A percentile compares a stretch with the other conserved stretches of the same genome.
phyloP scores from a whole-genome alignment of 768 basidiomycete genomes.

The Russula sp. region DNA sequence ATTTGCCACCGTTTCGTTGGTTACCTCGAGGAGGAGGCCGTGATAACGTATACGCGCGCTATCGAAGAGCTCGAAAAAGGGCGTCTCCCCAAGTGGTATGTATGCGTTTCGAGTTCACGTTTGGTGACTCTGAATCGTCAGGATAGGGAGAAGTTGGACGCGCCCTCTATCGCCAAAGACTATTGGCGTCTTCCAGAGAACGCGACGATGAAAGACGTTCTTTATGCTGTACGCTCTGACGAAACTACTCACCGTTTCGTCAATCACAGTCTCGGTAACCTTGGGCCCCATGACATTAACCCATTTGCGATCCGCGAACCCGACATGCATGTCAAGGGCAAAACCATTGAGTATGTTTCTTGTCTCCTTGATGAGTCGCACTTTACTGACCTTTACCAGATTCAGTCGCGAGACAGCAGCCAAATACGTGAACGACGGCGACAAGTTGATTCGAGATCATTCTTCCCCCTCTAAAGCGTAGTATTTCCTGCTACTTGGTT shows the following conservation, averaged over 20 bases:
- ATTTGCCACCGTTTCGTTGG: constrained; percentile 90
- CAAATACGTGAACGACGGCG: constrained; percentile 16
- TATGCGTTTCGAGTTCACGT: constrained; percentile 26
- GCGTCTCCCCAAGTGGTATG: constrained; percentile 76
- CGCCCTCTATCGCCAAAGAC: constrained; percentile 88
- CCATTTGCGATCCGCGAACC: constrained; percentile 89
- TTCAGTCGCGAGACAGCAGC: constrained; percentile 16
- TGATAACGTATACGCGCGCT: constrained; percentile 81
- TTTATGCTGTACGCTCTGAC: constrained; percentile 90
- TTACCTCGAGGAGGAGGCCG: constrained; percentile 92
- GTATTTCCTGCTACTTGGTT: background rate
- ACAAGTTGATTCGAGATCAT: constrained; percentile 12
- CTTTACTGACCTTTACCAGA: constrained; percentile 6
- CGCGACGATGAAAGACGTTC: constrained; percentile 79
- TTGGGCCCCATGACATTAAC: constrained; percentile 76
- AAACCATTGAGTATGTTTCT: constrained; percentile 50
- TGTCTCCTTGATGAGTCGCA: constrained; percentile 3
- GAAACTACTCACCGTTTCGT: constrained; percentile 93
- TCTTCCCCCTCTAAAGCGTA: background rate
- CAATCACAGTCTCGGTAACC: constrained; percentile 91
- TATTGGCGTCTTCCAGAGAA: constrained; percentile 79
- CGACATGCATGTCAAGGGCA: constrained; percentile 78
- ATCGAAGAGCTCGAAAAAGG: constrained; percentile 81
- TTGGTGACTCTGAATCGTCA: background rate
- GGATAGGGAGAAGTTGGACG: constrained; percentile 56